A percentile compares a stretch with the other conserved stretches of the same genome.
Conservation (phyloP, 2,329 filamentous ascomycete species). For the Penicillium sp. region DNA sequence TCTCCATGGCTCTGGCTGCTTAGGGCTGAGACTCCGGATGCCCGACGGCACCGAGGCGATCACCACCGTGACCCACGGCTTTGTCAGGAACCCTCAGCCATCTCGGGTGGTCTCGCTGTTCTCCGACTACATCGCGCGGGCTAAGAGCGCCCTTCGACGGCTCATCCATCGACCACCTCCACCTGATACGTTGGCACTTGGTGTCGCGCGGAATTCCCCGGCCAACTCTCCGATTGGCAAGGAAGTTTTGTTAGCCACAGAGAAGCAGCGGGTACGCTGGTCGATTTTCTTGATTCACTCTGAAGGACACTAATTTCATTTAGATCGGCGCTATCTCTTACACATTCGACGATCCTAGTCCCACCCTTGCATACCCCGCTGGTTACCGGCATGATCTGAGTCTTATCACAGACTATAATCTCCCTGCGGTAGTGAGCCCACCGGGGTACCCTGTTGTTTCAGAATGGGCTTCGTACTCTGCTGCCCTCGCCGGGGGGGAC, state of each 20-base stretch:
- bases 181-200: conserved; percentile 1
- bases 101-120: conserved; percentile 1
- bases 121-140: background rate
- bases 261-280: conserved; percentile 4
- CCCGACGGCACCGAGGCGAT: conserved; percentile 5
- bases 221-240: conserved; percentile 8
- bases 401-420: conserved; percentile 7
- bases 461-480: conserved; percentile 7
- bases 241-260: conserved; percentile 5
- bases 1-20: conserved; percentile 22
- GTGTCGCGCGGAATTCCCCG: background rate
- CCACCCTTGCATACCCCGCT: conserved; percentile 3
- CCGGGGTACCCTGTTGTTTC: conserved; percentile 8
- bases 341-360: conserved; percentile 8
- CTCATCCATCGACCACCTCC: background rate
- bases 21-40: conserved; percentile 8
- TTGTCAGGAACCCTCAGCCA: conserved; percentile 2
- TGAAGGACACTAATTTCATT: background rate
- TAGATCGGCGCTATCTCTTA: conserved; percentile 7
- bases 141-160: conserved; percentile 3
- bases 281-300: background rate
- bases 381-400: conserved; percentile 9
- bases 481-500: conserved; percentile 3
- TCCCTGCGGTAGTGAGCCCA: conserved; percentile 7
- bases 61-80: conserved; percentile 11